Conservation (phyloP, 73 alveolate genomes). For the Loxodes magnus region DNA sequence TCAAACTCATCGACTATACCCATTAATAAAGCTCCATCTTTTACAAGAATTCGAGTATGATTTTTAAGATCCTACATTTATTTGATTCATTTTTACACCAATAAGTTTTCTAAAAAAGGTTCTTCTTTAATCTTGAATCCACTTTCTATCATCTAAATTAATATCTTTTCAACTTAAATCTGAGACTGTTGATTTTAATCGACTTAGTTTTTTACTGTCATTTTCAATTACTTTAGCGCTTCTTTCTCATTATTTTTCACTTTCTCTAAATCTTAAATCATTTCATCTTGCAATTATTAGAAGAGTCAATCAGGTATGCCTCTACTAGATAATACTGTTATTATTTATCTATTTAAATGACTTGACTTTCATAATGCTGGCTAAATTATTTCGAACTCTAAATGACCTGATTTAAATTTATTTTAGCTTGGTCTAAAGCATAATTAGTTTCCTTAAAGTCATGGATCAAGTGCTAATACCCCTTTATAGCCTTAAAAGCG, state of each 20-base stretch:
- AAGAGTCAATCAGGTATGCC: conserved; percentile 40
- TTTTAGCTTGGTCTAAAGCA: conserved; percentile 60
- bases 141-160: no score
- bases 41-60: conserved; percentile 23
- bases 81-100: no score
- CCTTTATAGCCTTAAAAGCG: conserved; percentile 77
- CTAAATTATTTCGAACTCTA: conserved; percentile 52
- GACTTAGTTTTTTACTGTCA: background rate
- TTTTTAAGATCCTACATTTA: conserved; percentile 18
- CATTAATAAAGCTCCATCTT: conserved; percentile 40
- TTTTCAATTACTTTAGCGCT: conserved; percentile 2
- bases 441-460: conserved; percentile 37
- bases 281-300: conserved; percentile 29
- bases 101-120: no score
- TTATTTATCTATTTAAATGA: conserved; percentile 67
- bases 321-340: conserved; percentile 40
- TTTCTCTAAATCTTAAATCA: conserved; percentile 28
- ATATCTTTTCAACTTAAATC: no score
- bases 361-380: conserved; percentile 59
- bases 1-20: conserved; percentile 91
- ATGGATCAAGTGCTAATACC: conserved; percentile 58
- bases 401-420: conserved; percentile 46
- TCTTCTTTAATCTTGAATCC: no score
- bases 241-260: conserved; percentile 31
- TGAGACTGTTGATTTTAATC: background rate